Evolutionary conservation across 805 yeast species (phyloP).

Genomic region (Brettanomyces naardenensis): DNA sequence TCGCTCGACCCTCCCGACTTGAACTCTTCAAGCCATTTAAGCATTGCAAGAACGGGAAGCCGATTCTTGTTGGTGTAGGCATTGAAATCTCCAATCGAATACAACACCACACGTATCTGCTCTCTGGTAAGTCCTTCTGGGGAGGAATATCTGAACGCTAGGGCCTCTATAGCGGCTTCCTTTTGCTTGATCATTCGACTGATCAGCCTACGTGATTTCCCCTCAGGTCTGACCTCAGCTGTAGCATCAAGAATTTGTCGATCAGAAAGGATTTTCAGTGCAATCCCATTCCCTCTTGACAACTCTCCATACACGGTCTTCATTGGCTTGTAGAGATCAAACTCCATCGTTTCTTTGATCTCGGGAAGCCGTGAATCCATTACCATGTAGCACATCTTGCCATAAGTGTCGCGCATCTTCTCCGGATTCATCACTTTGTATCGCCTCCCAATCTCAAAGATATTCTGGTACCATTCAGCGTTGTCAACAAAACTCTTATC

Average conservation of each 20-base stretch:
- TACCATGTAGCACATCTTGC: slow-evolving; percentile 74
- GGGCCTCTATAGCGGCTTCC: slow-evolving; percentile 58
- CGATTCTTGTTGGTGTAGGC: slow-evolving; percentile 64
- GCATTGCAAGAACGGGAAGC: slow-evolving; percentile 57
- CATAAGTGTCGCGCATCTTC: slow-evolving; percentile 69
- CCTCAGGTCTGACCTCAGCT: slow-evolving; percentile 54
- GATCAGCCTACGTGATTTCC: slow-evolving; percentile 45
- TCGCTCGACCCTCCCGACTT: slow-evolving; percentile 19
- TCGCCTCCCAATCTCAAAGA: slow-evolving; percentile 74
- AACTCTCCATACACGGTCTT: slow-evolving; percentile 49
- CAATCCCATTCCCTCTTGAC: slow-evolving; percentile 27
- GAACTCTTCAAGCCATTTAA: slow-evolving; percentile 43
- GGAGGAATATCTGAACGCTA: slow-evolving; percentile 42
- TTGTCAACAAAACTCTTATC: slow-evolving; percentile 62
- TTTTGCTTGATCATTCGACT: slow-evolving; percentile 55
- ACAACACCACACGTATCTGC: slow-evolving; percentile 61
- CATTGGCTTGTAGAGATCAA: slow-evolving; percentile 67
- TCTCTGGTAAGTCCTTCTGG: slow-evolving; percentile 40
- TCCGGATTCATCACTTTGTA: slow-evolving; percentile 84
- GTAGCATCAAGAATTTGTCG: slow-evolving; percentile 56
- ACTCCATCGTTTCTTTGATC: slow-evolving; percentile 62
- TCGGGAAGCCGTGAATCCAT: slow-evolving; percentile 79
- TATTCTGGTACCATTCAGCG: slow-evolving; percentile 61
- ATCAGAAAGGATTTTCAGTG: slow-evolving; percentile 45
- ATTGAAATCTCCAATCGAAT: slow-evolving; percentile 74